Evolutionary conservation across 208 protist genomes (phyloP).

Genomic region (Herpetomonas samuelpessoai): DNA sequence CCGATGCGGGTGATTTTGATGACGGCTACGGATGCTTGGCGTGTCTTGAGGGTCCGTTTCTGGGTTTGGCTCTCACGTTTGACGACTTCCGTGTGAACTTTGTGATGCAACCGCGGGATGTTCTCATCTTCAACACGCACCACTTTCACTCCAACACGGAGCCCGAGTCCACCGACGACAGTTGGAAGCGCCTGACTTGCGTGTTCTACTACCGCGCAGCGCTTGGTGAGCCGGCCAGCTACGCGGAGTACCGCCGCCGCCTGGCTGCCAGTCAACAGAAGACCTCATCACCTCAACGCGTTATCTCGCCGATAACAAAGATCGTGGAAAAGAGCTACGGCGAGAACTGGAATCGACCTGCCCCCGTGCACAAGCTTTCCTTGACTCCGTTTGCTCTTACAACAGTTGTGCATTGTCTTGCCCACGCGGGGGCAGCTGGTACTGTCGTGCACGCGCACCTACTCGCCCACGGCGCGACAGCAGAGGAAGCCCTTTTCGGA

Average conservation of each 20-base stretch:
- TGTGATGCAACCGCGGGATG: conserved; percentile 71
- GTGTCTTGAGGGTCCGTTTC: conserved; percentile 83
- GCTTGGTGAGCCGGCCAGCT: conserved; percentile 66
- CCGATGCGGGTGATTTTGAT: conserved; percentile 90
- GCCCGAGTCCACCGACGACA: conserved; percentile 37
- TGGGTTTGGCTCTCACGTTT: conserved; percentile 69
- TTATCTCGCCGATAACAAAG: conserved; percentile 10
- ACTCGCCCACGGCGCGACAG: conserved; percentile 5
- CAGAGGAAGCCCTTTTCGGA: conserved; percentile 48
- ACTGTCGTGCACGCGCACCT: conserved; percentile 33
- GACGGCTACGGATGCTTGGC: conserved; percentile 81
- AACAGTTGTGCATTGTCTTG: conserved; percentile 20
- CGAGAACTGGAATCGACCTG: conserved; percentile 54
- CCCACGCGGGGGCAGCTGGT: conserved; percentile 26
- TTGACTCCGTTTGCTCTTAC: conserved; percentile 57
- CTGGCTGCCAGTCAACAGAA: conserved; percentile 25
- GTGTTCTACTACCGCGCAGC: conserved; percentile 89
- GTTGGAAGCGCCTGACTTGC: conserved; percentile 80
- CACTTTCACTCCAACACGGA: conserved; percentile 92
- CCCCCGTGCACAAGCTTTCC: conserved; percentile 31
- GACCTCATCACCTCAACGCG: conserved; percentile 6
- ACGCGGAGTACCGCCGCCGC: conserved; percentile 71
- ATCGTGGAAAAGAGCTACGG: conserved; percentile 67
- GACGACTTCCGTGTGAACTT: conserved; percentile 77
- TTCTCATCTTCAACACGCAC: conserved; percentile 91